Evolutionary conservation across 1,139 yeast genomes (phyloP).

Genomic region (Lodderomyces theae): DNA sequence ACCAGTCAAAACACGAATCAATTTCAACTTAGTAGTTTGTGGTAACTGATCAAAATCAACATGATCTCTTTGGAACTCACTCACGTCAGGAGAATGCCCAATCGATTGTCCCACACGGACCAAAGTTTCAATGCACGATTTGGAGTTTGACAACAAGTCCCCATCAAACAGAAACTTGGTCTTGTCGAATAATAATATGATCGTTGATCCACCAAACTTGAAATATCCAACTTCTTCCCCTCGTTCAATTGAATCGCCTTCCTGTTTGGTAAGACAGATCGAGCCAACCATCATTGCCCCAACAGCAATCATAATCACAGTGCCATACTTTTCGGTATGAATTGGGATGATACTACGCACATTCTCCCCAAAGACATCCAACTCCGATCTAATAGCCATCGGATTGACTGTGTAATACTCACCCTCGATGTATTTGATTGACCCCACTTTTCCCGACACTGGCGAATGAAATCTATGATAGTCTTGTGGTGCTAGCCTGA

Average conservation of each 20-base stretch:
- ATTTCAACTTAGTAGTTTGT: slow-evolving; percentile 47
- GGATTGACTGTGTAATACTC: slow-evolving; percentile 96
- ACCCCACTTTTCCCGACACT: slow-evolving; percentile 68
- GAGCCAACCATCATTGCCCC: slow-evolving; percentile 99
- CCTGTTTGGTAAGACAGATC: slow-evolving; percentile 65
- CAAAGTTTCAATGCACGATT: slow-evolving; percentile 71
- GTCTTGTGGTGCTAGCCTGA: slow-evolving; percentile 94
- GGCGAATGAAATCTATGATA: slow-evolving; percentile 94
- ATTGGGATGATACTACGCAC: slow-evolving; percentile 76
- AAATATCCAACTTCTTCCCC: slow-evolving; percentile 92
- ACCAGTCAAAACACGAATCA: slow-evolving; percentile 64
- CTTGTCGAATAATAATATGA: slow-evolving; percentile 52
- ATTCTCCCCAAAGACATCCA: slow-evolving; percentile 94
- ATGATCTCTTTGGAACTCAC: slow-evolving; percentile 50
- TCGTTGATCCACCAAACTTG: slow-evolving; percentile 93
- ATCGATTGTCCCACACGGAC: slow-evolving; percentile 89
- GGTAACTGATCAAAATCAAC: slow-evolving; percentile 47
- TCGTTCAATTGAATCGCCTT: slow-evolving; percentile 56
- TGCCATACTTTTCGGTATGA: slow-evolving; percentile 70
- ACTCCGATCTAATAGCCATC: slow-evolving; percentile 85
- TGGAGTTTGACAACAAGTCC: slow-evolving; percentile 70
- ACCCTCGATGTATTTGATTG: slow-evolving; percentile 71
- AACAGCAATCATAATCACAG: slow-evolving; percentile 73
- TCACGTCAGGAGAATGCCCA: slow-evolving; percentile 62
- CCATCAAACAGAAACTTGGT: slow-evolving; percentile 56